Percentiles rank a stretch among this genome's conserved stretches.
Conservation (phyloP, 805 yeast genomes). For the Lipomyces sp. region DNA sequence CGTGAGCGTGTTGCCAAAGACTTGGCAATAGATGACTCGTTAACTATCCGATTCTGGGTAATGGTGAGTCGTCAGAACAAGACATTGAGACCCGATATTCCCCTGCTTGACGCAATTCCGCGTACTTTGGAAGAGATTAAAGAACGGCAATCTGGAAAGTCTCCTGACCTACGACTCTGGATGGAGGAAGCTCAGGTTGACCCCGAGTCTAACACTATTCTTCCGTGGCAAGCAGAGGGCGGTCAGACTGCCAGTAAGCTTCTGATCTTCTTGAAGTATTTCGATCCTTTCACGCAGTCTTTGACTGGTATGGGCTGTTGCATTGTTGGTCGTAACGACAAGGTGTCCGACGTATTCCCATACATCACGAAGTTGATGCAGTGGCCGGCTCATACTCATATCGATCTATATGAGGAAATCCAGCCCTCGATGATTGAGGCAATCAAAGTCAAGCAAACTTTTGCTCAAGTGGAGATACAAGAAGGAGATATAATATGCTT, state of each 20-base stretch:
- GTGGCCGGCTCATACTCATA: conserved; percentile 42
- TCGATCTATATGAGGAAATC: conserved; percentile 45
- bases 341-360: conserved; percentile 46
- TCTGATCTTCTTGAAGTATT: conserved; percentile 59
- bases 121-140: conserved; percentile 55
- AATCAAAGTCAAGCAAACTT: conserved; percentile 40
- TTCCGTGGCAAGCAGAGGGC: conserved; percentile 35
- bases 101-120: conserved; percentile 43
- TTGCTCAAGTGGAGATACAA: conserved; percentile 44
- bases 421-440: conserved; percentile 46
- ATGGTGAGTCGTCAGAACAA: conserved; percentile 70
- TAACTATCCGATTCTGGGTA: conserved; percentile 61
- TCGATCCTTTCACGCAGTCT: conserved; percentile 59
- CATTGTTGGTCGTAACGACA: conserved; percentile 55
- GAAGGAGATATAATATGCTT: conserved; percentile 48
- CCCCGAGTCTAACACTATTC: conserved; percentile 18
- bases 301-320: conserved; percentile 71
- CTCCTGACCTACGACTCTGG: conserved; percentile 61
- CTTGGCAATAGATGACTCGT: conserved; percentile 46
- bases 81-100: conserved; percentile 66
- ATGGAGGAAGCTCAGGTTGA: conserved; percentile 59
- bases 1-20: conserved; percentile 55
- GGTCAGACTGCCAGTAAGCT: conserved; percentile 25
- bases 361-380: conserved; percentile 38
- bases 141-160: conserved; percentile 53